Conservation (phyloP, 176 grass and related monocot species). For the Triticum turgidum region DNA sequence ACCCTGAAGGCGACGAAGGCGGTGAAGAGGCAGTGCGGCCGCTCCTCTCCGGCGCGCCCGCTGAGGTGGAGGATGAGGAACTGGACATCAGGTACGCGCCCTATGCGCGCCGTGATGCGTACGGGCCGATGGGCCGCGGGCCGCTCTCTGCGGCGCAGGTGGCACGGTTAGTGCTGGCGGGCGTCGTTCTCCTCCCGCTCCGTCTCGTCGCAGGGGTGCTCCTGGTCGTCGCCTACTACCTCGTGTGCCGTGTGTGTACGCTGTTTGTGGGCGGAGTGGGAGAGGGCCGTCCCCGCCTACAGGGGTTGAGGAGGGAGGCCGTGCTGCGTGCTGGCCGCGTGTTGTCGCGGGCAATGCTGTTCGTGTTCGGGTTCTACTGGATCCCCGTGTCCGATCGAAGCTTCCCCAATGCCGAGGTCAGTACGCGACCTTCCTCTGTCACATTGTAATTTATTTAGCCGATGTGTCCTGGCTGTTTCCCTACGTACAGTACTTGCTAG, state of each 20-base stretch:
- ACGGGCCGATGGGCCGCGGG: constrained; percentile 79
- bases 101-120: constrained; percentile 62
- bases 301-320: constrained; percentile 53
- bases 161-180: constrained; percentile 33
- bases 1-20: background rate
- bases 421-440: background rate
- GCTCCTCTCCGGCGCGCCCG: constrained; percentile 24
- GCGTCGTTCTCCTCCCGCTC: constrained; percentile 56
- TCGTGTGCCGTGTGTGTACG: constrained; percentile 81
- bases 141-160: constrained; percentile 29
- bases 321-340: constrained; percentile 53
- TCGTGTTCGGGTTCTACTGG: constrained; percentile 93
- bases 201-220: constrained; percentile 56
- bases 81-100: constrained; percentile 76
- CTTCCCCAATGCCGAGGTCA: constrained; percentile 33
- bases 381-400: constrained; percentile 48
- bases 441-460: background rate
- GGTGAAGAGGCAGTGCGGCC: constrained; percentile 29
- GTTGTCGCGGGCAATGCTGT: constrained; percentile 72
- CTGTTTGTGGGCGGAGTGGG: constrained; percentile 36
- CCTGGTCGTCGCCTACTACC: constrained; percentile 59
- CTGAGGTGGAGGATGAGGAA: constrained; percentile 31
- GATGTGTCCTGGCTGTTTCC: background rate
- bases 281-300: constrained; percentile 42
- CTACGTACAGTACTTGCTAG: background rate